Conservation (phyloP, 108 stramenopile genomes). For the Skeletonema grethae region DNA sequence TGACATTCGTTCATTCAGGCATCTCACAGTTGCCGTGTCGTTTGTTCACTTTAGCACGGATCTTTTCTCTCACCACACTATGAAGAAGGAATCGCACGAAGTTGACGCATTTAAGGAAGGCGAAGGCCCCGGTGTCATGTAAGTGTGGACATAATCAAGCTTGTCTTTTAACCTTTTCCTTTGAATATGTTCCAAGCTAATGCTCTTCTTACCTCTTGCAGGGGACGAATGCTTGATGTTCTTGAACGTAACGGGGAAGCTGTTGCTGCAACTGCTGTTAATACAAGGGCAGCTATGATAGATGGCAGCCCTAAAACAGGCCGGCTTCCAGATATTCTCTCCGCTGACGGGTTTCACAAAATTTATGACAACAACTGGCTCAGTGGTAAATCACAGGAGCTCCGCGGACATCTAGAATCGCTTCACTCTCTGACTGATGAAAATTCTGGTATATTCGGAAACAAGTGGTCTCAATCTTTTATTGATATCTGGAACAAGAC, state of each 20-base stretch:
- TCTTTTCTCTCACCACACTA: conserved; percentile 39
- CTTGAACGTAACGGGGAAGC: conserved; percentile 39
- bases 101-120: conserved; percentile 49
- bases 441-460: conserved; percentile 39
- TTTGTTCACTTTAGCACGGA: conserved; percentile 13
- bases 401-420: conserved; percentile 17
- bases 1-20: background rate
- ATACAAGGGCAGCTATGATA: conserved; percentile 22
- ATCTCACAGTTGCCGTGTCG: background rate
- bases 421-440: conserved; percentile 22
- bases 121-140: conserved; percentile 37
- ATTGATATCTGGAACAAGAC: conserved; percentile 41
- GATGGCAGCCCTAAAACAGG: conserved; percentile 37
- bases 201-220: background rate
- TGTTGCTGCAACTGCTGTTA: conserved; percentile 31
- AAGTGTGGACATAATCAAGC: conserved; percentile 1
- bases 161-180: background rate
- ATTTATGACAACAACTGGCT: conserved; percentile 35
- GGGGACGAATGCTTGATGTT: conserved; percentile 44
- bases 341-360: conserved; percentile 25
- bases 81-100: conserved; percentile 30
- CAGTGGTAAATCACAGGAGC: conserved; percentile 21
- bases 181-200: background rate
- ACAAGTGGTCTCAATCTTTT: conserved; percentile 47
- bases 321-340: conserved; percentile 30